A percentile compares a stretch with the other conserved stretches of the same genome.
Conservation (phyloP, 2,329 filamentous ascomycete genomes). For the Colletotrichum kahawae region DNA sequence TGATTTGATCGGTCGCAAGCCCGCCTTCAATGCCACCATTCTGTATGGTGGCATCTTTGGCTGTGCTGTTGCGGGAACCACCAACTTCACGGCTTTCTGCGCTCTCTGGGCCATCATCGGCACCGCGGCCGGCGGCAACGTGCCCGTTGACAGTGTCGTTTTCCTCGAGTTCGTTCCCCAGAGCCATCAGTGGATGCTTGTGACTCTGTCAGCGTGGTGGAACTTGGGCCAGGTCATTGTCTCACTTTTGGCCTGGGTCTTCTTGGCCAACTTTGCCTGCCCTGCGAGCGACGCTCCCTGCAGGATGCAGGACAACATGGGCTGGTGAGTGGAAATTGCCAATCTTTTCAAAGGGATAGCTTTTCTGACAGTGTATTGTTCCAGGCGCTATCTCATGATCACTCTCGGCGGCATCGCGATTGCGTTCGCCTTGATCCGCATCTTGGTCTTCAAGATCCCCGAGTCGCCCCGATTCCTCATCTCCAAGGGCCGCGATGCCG, state of each 20-base stretch:
- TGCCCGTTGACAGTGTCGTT: constrained; percentile 56
- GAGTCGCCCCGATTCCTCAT: constrained; percentile 54
- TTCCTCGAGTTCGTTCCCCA: constrained; percentile 57
- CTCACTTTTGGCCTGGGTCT: constrained; percentile 49
- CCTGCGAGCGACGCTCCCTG: constrained; percentile 36
- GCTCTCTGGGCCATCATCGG: constrained; percentile 57
- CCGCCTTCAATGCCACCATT: constrained; percentile 50
- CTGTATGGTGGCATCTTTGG: constrained; percentile 58
- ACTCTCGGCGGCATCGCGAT: constrained; percentile 50
- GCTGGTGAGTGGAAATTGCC: constrained; percentile 39
- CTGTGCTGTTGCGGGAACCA: constrained; percentile 59
- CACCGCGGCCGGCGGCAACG: constrained; percentile 50
- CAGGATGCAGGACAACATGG: constrained; percentile 48
- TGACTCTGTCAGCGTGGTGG: constrained; percentile 53
- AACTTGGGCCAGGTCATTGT: constrained; percentile 55
- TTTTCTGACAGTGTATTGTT: not conserved
- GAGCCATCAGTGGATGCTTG: constrained; percentile 52
- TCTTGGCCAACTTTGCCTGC: constrained; percentile 47
- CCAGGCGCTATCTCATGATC: constrained; percentile 46
- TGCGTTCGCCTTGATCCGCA: constrained; percentile 47
- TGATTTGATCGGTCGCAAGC: constrained; percentile 45
- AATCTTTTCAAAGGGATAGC: not conserved
- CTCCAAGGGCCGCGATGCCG: constrained; percentile 45
- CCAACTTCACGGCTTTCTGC: constrained; percentile 62
- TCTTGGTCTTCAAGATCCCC: constrained; percentile 50